Conservation (phyloP, 495 filamentous ascomycete genomes). For the Sordaria brevicollis region DNA sequence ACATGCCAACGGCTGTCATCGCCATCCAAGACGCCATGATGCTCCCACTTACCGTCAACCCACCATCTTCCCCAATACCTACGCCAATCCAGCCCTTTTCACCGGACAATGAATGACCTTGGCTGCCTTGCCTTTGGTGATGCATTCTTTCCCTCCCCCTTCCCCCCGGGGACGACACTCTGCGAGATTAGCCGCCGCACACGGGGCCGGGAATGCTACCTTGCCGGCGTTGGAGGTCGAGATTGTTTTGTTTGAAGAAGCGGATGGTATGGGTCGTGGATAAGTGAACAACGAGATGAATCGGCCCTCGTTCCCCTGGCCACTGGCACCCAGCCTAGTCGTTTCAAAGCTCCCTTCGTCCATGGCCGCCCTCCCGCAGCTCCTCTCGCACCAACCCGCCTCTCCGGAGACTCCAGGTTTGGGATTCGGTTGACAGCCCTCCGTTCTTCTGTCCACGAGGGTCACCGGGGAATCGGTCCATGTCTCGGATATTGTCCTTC, state of each 20-base stretch:
- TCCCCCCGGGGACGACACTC: not conserved
- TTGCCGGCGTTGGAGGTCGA: not conserved
- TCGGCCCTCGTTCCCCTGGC: not conserved
- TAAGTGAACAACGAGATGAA: not conserved
- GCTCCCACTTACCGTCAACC: not conserved
- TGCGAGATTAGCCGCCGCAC: not conserved
- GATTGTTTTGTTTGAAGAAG: not conserved
- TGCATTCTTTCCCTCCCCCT: not conserved
- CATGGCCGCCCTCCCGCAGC: not conserved
- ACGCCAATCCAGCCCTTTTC: not conserved
- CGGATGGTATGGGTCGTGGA: not conserved
- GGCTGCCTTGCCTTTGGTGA: not conserved
- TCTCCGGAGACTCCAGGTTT: not conserved
- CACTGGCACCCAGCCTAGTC: not conserved
- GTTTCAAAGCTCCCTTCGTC: not conserved
- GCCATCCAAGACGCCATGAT: not conserved
- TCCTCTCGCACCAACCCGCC: not conserved
- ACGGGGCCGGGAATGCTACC: not conserved
- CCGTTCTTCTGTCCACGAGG: not conserved
- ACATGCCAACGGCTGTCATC: not conserved
- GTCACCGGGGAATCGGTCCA: not conserved
- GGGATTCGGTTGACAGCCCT: not conserved
- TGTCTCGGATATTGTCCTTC: slow-evolving; percentile 15
- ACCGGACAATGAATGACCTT: not conserved
- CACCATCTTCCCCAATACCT: not conserved